Conservation (phyloP, 176 grass and related monocot genomes). For the Aegilops speltoides region DNA sequence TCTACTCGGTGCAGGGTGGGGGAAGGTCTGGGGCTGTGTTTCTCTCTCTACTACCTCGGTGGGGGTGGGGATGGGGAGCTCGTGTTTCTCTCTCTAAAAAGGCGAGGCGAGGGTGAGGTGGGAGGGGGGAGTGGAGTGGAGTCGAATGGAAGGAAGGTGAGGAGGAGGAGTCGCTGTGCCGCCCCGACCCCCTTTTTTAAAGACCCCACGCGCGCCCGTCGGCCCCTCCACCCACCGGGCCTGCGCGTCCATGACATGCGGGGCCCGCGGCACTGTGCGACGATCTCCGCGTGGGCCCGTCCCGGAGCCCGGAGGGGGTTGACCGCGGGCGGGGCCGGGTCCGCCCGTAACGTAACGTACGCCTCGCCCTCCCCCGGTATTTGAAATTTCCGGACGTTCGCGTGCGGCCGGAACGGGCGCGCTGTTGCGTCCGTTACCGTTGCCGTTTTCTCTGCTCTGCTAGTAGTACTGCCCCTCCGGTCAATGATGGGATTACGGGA, state of each 20-base stretch:
- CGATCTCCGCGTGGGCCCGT: background rate
- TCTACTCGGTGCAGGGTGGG: background rate
- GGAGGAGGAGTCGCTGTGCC: conserved; percentile 57
- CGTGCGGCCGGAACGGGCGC: conserved; percentile 18
- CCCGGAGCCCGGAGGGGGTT: background rate
- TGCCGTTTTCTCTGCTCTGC: background rate
- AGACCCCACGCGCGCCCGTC: conserved; percentile 23
- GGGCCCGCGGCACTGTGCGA: no score
- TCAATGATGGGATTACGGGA: background rate
- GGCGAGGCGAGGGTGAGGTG: conserved; percentile 21
- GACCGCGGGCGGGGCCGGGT: background rate
- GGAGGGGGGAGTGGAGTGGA: conserved; percentile 29
- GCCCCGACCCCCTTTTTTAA: conserved; percentile 24
- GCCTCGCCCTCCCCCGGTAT: background rate
- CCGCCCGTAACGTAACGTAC: conserved; percentile 19
- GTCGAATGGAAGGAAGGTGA: conserved; percentile 86
- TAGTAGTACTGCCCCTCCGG: background rate
- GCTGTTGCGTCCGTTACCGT: background rate
- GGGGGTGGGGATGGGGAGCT: background rate
- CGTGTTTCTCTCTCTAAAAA: conserved; percentile 54
- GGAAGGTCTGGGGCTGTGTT: background rate
- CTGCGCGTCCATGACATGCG: background rate
- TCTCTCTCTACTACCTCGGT: conserved; percentile 35
- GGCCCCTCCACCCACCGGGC: conserved; percentile 14
- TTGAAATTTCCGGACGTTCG: conserved; percentile 46